phyloP scores from a whole-genome alignment of 1,139 yeast species.

The Yamadazyma dushanensis region DNA sequence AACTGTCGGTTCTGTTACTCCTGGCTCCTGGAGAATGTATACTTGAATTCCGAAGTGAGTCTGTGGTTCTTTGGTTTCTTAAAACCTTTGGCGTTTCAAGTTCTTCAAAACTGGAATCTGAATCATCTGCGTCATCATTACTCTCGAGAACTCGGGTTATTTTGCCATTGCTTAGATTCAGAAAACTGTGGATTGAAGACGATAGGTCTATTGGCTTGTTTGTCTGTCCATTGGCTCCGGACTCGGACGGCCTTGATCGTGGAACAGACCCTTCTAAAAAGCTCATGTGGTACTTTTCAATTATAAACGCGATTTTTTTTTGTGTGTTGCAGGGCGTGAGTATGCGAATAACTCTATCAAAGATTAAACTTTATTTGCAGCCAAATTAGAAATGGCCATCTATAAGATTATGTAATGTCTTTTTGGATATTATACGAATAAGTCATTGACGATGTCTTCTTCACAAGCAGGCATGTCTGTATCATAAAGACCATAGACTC shows the following conservation, averaged over 20 bases:
- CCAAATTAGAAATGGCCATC: too few species aligned
- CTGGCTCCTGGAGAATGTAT: constrained; percentile 1
- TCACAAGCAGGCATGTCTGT: constrained; percentile 53
- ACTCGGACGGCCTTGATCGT: background rate
- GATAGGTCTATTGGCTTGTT: background rate
- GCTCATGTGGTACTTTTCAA: constrained; percentile 1
- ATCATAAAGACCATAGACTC: constrained; percentile 56
- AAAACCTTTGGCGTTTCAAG: constrained; percentile 22
- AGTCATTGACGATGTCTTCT: constrained; percentile 35
- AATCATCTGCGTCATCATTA: constrained; percentile 26
- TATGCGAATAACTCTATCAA: too few species aligned
- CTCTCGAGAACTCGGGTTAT: constrained; percentile 3
- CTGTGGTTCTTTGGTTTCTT: constrained; percentile 9
- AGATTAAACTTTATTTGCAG: too few species aligned
- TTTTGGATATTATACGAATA: constrained; percentile 2
- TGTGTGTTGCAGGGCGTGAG: too few species aligned
- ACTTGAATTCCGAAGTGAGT: constrained; percentile 5
- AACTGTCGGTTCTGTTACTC: background rate
- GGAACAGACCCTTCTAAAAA: background rate
- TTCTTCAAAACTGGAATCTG: constrained; percentile 17
- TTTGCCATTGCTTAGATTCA: constrained; percentile 2
- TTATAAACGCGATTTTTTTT: background rate
- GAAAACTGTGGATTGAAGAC: constrained; percentile 2
- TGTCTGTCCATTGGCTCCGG: background rate
- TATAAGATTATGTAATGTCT: too few species aligned